Base-by-base conservation (phyloP, 371 early-diverging fungal genomes). In the Apophysomyces trapeziformis region DNA sequence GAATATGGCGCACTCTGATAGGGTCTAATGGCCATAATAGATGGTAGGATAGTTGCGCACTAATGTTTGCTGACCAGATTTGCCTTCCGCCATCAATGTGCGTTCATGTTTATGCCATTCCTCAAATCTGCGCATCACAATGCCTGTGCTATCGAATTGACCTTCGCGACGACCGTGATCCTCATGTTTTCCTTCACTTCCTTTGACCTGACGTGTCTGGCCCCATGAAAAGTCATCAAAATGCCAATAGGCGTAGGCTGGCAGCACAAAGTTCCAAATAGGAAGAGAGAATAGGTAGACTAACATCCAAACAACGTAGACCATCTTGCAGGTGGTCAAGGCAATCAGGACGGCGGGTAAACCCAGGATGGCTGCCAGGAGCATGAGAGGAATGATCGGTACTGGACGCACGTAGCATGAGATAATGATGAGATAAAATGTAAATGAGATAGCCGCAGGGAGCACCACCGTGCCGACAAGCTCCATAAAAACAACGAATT, bases 151-250 rank as follows among this genome's bases (percentile, higher is more conserved):
- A 63, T 83, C 84, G 44, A 83, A 83, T 46, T 81, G 75, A n/a
- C 84, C 86, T 57, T 84, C 73, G 2, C 76, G 69, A n/a, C 74
- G 61, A 18, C 78, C 70, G 50, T 82, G 79, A 59, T 89, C 91
- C 57, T 91, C 93, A 21, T 85, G 90, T 66, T 90, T 90, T 16
- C 68, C 74, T 11, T 66, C 71, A 2, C 72, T 89, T 32, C 92
- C 92, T 44, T 87, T 85, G 0, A 93, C 87, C 41, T 87, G 83
- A 41, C 98, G 78, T 3, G 99, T 99, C 68, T 96, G 90, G 5
- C 99, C 99, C 98, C 97, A 98, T 0, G 92, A 90, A 69, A 98
- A 96, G 68, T 98, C 96, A 73, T 98, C 98, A 86, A 97, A 96
- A 77, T 95, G 94, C 98, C 98, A 97, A 74, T 90, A 97, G 16